Percentiles rank a stretch among this genome's conserved stretches.
phyloP scores from a whole-genome alignment of 2,329 filamentous ascomycete genomes.

The Trichoderma sp. region DNA sequence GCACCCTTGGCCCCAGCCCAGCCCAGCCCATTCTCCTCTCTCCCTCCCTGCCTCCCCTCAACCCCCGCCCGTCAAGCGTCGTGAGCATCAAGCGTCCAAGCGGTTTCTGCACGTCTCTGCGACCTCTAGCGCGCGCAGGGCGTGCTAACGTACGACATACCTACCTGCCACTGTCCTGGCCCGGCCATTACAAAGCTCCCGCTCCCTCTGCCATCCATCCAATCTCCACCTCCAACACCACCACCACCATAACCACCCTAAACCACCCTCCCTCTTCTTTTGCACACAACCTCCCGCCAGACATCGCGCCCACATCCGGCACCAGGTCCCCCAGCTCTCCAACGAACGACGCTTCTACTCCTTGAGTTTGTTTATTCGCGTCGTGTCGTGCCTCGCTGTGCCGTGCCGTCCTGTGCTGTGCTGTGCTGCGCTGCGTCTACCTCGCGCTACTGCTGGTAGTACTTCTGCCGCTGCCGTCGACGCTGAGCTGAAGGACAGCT shows the following conservation, averaged over 20 bases:
- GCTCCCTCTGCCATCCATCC: slow-evolving; percentile 30
- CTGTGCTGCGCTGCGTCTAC: slow-evolving; percentile 1
- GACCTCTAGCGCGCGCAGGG: slow-evolving; percentile 21
- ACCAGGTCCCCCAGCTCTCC: slow-evolving; percentile 30
- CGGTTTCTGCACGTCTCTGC: slow-evolving; percentile 24
- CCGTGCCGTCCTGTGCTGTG: not conserved
- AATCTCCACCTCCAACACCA: slow-evolving; percentile 33
- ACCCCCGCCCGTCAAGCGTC: slow-evolving; percentile 10
- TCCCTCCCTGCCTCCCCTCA: slow-evolving; percentile 25
- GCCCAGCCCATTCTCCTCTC: not conserved
- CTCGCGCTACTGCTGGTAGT: slow-evolving; percentile 6
- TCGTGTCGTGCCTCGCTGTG: slow-evolving; percentile 17
- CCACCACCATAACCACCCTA: slow-evolving; percentile 30
- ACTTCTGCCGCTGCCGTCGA: not conserved
- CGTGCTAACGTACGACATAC: slow-evolving; percentile 30
- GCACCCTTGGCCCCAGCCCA: not conserved
- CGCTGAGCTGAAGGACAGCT: slow-evolving; percentile 1
- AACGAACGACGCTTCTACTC: slow-evolving; percentile 19
- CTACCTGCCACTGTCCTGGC: slow-evolving; percentile 26
- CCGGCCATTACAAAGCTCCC: slow-evolving; percentile 29
- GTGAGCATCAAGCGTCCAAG: not conserved
- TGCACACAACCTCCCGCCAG: slow-evolving; percentile 29
- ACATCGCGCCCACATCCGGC: slow-evolving; percentile 32
- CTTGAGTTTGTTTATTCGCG: not conserved
- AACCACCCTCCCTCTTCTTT: slow-evolving; percentile 27